phyloP scores from a whole-genome alignment of 148 eudicot genomes.

The Fagopyrum homotropicum region DNA sequence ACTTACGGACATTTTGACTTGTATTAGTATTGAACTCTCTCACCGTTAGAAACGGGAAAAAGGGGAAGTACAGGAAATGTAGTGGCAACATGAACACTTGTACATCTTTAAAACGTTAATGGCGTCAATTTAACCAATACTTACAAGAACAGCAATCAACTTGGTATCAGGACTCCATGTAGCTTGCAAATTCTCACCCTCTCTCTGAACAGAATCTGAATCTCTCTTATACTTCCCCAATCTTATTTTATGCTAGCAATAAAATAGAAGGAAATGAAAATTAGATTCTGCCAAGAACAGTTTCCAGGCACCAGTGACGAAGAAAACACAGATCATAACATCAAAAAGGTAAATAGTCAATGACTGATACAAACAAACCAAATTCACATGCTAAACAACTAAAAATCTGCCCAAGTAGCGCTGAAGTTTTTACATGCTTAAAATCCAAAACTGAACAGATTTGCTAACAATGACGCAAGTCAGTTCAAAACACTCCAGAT shows the following conservation, averaged over 20 bases:
- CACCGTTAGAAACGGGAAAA: neutral
- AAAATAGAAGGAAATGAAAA: slow-evolving; percentile 12
- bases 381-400: neutral
- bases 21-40: neutral
- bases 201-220: slow-evolving; percentile 51
- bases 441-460: neutral
- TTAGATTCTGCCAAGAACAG: neutral
- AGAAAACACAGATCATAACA: slow-evolving; percentile 1
- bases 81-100: neutral
- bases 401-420: neutral
- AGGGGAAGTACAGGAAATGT: neutral
- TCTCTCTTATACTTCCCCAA: slow-evolving; percentile 77
- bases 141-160: slow-evolving; percentile 77
- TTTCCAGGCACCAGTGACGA: neutral
- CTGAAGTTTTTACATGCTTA: neutral
- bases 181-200: slow-evolving; percentile 82
- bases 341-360: neutral
- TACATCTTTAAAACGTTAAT: neutral
- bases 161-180: slow-evolving; percentile 90
- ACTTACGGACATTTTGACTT: neutral
- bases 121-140: slow-evolving; percentile 21
- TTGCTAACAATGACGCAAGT: neutral
- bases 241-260: slow-evolving; percentile 71
- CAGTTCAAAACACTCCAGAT: slow-evolving; percentile 8
- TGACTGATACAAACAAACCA: neutral